phyloP scores from a whole-genome alignment of 2,329 filamentous ascomycete species.

The Dothidotthia symphoricarpi region DNA sequence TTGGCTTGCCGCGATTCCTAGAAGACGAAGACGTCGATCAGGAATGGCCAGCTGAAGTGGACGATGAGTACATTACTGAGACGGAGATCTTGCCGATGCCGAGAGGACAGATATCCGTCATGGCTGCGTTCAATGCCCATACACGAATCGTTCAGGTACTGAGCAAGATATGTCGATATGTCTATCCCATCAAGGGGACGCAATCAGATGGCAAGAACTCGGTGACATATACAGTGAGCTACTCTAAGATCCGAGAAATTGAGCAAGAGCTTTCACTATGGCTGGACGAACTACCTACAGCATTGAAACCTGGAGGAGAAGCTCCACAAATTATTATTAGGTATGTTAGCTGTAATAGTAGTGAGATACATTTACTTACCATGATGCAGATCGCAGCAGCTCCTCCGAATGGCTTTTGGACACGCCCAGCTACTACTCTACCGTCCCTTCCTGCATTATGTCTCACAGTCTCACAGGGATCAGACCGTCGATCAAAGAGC shows the following conservation, averaged over 20 bases:
- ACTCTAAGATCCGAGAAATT: slow-evolving; percentile 63
- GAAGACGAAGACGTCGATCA: slow-evolving; percentile 53
- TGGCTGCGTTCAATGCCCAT: slow-evolving; percentile 61
- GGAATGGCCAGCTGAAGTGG: slow-evolving; percentile 48
- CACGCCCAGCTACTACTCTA: slow-evolving; percentile 83
- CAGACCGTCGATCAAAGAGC: slow-evolving; percentile 68
- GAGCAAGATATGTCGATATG: slow-evolving; percentile 61
- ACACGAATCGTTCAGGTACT: slow-evolving; percentile 58
- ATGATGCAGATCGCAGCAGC: slow-evolving; percentile 60
- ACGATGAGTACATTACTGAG: slow-evolving; percentile 53
- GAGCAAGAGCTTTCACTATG: slow-evolving; percentile 62
- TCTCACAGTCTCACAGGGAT: slow-evolving; percentile 58
- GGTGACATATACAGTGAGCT: slow-evolving; percentile 61
- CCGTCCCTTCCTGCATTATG: slow-evolving; percentile 79
- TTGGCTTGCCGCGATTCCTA: slow-evolving; percentile 50
- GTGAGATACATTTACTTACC: slow-evolving; percentile 4
- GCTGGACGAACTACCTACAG: slow-evolving; percentile 67
- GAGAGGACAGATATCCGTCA: slow-evolving; percentile 54
- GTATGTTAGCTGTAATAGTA: slow-evolving; percentile 51
- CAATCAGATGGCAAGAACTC: slow-evolving; percentile 38
- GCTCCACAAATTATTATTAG: slow-evolving; percentile 71
- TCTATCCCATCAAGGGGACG: slow-evolving; percentile 61
- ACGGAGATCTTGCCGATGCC: slow-evolving; percentile 55
- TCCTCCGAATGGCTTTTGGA: slow-evolving; percentile 75
- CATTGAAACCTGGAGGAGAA: slow-evolving; percentile 76